A percentile compares a stretch with the other conserved stretches of the same genome.
phyloP scores from a whole-genome alignment of 2,329 filamentous ascomycete species.

The Acrocalymma vagum region DNA sequence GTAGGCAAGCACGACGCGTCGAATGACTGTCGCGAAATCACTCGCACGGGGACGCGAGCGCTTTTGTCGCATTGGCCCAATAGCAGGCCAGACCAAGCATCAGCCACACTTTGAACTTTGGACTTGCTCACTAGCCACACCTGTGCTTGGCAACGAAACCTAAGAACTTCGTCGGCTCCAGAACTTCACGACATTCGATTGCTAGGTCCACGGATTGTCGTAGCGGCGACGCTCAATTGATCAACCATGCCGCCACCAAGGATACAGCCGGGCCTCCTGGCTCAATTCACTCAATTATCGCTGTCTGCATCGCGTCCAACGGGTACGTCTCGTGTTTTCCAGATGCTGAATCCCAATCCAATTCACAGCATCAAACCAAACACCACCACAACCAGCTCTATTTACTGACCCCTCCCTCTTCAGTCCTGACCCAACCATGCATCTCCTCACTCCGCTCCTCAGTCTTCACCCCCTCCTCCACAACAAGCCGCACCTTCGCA shows the following conservation, averaged over 20 bases:
- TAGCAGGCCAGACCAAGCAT: conserved; percentile 7
- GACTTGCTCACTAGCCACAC: conserved; percentile 10
- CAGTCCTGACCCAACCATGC: conserved; percentile 27
- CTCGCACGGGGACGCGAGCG: conserved; percentile 24
- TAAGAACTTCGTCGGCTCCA: too few species aligned
- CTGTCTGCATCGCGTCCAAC: conserved; percentile 30
- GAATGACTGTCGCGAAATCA: conserved; percentile 34
- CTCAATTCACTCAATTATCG: conserved; percentile 42
- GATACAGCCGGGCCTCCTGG: conserved; percentile 42
- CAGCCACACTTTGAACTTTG: conserved; percentile 18
- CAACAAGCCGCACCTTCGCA: conserved; percentile 71
- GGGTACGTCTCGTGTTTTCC: conserved; percentile 34
- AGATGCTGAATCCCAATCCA: conserved; percentile 15
- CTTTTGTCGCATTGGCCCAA: too few species aligned
- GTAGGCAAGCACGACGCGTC: conserved; percentile 21
- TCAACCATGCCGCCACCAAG: conserved; percentile 51
- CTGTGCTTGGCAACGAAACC: conserved; percentile 33
- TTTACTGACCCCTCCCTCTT: conserved; percentile 9
- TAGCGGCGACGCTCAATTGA: too few species aligned
- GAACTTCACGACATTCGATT: too few species aligned
- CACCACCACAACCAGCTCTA: background rate
- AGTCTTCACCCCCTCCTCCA: conserved; percentile 39
- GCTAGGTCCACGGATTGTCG: too few species aligned
- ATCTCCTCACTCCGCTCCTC: conserved; percentile 38
- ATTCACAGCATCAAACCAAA: too few species aligned